These are phyloP conservation scores for Ashbya aceris DNA, from an alignment of 1,139 yeast genomes.

Conservation along the genomic window DNA sequence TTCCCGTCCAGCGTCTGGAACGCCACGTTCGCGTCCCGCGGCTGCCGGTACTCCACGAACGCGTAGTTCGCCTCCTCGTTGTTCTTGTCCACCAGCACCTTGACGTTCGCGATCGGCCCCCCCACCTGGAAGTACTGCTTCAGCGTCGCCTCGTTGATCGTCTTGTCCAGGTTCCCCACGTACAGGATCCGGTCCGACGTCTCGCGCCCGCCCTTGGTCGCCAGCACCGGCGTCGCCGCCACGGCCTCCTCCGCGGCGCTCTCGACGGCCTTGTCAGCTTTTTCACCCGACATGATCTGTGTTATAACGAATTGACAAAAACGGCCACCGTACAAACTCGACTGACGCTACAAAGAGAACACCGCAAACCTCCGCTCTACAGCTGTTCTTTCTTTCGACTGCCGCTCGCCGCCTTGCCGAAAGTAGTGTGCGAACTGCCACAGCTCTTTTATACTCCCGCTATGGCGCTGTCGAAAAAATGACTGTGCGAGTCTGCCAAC, in stretches of 20 bases:
- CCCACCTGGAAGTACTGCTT: constrained; percentile 54
- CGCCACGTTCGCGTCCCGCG: constrained; percentile 54
- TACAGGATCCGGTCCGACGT: constrained; percentile 62
- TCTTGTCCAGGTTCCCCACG: constrained; percentile 64
- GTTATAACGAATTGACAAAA: too few species aligned
- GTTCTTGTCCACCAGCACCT: constrained; percentile 68
- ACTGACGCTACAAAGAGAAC: too few species aligned
- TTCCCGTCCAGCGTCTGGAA: constrained; percentile 50
- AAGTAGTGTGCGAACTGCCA: too few species aligned
- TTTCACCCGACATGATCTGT: background rate
- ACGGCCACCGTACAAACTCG: too few species aligned
- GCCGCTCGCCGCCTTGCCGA: too few species aligned
- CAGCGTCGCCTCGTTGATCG: constrained; percentile 54
- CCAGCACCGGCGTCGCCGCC: constrained; percentile 49
- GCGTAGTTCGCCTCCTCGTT: constrained; percentile 71
- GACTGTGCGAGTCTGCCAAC: too few species aligned
- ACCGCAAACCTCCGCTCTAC: too few species aligned
- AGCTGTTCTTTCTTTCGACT: too few species aligned
- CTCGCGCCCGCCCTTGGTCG: constrained; percentile 74
- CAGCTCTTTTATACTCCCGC: too few species aligned
- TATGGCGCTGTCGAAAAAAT: too few species aligned
- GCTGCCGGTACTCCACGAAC: constrained; percentile 62
- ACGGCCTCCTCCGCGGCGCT: constrained; percentile 15
- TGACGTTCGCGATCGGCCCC: constrained; percentile 53
- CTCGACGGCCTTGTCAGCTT: background rate